Conservation (phyloP, 352 stramenopile species). For the Ophiocytium majus region DNA sequence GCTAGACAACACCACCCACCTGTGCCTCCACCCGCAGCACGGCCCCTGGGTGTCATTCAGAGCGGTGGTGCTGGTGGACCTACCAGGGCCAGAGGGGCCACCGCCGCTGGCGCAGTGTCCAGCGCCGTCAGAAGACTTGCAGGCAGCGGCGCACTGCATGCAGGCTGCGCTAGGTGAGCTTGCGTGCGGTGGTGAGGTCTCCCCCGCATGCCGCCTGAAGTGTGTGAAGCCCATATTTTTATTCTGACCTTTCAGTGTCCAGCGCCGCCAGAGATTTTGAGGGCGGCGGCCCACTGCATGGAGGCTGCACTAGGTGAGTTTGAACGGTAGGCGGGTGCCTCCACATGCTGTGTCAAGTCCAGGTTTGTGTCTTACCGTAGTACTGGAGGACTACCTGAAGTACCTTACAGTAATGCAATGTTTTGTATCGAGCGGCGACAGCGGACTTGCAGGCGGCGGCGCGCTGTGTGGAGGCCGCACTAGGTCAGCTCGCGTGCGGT, state of each 20-base stretch:
- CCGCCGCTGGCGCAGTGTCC: background rate
- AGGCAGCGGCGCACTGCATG: background rate
- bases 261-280: no score
- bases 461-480: background rate
- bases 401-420: no score
- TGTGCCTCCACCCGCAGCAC: conserved; percentile 10
- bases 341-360: no score
- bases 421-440: background rate
- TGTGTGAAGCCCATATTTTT: background rate
- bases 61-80: conserved; percentile 14
- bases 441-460: background rate
- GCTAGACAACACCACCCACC: conserved; percentile 4
- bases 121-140: background rate
- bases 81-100: background rate
- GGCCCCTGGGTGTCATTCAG: conserved; percentile 20
- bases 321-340: no score
- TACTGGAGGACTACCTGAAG: no score
- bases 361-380: no score
- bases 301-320: no score
- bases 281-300: no score
- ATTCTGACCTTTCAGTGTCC: no score
- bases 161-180: background rate
- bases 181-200: background rate
- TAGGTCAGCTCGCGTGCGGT: background rate
- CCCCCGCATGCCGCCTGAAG: background rate